A percentile compares a stretch with the other conserved stretches of the same genome.
Evolutionary conservation across 805 yeast species (phyloP).

Genomic region (Debaryomyces hansenii): DNA sequence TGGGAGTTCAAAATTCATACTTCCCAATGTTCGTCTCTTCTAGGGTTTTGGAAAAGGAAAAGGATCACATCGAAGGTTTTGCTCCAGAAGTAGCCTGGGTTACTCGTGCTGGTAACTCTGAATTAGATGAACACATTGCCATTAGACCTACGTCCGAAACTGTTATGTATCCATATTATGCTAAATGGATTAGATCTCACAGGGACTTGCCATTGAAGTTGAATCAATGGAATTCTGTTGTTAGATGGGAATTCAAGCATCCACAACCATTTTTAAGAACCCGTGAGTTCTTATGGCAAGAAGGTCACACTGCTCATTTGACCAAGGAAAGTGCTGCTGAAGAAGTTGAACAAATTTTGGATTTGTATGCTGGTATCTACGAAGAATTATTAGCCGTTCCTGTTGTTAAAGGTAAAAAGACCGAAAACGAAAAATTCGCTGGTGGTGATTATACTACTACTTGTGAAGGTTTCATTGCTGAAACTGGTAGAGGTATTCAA

Average conservation of each 20-base stretch:
- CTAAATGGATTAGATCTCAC: conserved; percentile 98
- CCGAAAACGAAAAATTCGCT: conserved; percentile 97
- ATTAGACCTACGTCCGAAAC: conserved; percentile 99
- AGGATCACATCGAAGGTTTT: conserved; percentile 98
- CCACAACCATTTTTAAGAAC: conserved; percentile 99
- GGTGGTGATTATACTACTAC: conserved; percentile 97
- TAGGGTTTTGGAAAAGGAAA: conserved; percentile 91
- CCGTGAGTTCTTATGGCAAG: conserved; percentile 99
- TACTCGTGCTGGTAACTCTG: conserved; percentile 91
- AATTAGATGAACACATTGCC: conserved; percentile 96
- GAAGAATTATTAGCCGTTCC: conserved; percentile 96
- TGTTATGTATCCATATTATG: conserved; percentile 98
- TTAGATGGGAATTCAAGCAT: conserved; percentile 99
- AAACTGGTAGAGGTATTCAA: conserved; percentile 99
- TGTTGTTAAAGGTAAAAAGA: conserved; percentile 90
- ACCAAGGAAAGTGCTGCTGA: conserved; percentile 75
- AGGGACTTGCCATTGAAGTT: conserved; percentile 95
- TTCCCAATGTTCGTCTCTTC: conserved; percentile 98
- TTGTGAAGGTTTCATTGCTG: conserved; percentile 93
- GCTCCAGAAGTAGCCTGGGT: conserved; percentile 99
- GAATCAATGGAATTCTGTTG: conserved; percentile 99
- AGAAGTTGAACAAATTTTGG: conserved; percentile 86
- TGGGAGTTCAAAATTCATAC: conserved; percentile 93
- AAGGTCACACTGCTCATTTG: conserved; percentile 98
- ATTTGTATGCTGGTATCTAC: conserved; percentile 80